These are phyloP conservation scores for Pisolithus orientalis DNA, from an alignment of 768 basidiomycete genomes.

Conservation along the genomic window DNA sequence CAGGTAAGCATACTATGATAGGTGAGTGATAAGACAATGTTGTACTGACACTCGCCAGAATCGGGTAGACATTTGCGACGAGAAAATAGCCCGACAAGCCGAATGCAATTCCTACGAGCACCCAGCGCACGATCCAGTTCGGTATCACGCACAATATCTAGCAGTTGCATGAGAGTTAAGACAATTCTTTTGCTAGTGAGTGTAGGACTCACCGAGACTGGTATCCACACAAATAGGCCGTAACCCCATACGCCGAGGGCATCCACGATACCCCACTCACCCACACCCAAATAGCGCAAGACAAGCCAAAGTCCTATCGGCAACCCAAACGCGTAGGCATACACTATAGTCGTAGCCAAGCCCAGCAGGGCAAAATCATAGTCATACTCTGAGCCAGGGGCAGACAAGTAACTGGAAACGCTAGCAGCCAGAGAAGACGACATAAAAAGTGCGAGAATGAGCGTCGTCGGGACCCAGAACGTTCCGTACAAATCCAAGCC, in stretches of 20 bases:
- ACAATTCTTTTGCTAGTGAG: not conserved
- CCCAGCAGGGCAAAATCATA: slow-evolving; percentile 86
- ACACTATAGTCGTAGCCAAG: slow-evolving; percentile 78
- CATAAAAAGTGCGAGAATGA: slow-evolving; percentile 89
- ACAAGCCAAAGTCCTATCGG: slow-evolving; percentile 82
- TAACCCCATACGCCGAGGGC: slow-evolving; percentile 79
- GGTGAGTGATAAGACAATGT: not conserved
- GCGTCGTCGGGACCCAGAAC: slow-evolving; percentile 96
- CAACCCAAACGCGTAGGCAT: slow-evolving; percentile 78
- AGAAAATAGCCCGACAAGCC: slow-evolving; percentile 86
- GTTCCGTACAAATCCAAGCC: slow-evolving; percentile 74
- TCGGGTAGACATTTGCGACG: slow-evolving; percentile 78
- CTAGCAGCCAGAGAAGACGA: slow-evolving; percentile 90
- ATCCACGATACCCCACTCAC: slow-evolving; percentile 86
- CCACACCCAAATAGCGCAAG: slow-evolving; percentile 79
- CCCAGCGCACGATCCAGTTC: slow-evolving; percentile 76
- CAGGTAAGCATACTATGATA: not conserved
- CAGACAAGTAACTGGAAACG: slow-evolving; percentile 79
- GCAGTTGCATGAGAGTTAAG: slow-evolving; percentile 1
- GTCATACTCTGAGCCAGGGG: slow-evolving; percentile 47
- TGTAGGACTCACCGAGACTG: slow-evolving; percentile 57
- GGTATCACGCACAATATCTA: slow-evolving; percentile 86
- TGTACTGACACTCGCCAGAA: slow-evolving; percentile 69
- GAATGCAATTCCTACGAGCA: slow-evolving; percentile 66
- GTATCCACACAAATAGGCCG: slow-evolving; percentile 81